These are phyloP conservation scores for Fulvia fulva DNA, from an alignment of 2,329 filamentous ascomycete species.

Conservation along the genomic window DNA sequence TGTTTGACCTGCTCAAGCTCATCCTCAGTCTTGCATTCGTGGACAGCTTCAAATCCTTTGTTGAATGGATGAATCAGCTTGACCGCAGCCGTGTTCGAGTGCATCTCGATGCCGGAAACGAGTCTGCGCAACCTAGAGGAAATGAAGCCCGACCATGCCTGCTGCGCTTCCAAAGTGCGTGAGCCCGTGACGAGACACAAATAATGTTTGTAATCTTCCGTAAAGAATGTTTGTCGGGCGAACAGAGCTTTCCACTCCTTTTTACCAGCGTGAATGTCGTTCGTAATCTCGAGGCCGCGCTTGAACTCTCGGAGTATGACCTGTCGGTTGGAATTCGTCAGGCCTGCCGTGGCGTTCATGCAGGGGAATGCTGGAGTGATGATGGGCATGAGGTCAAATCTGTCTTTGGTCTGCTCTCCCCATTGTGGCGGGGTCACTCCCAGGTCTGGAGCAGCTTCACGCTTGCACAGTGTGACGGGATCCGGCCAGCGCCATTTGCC, in stretches of 20 bases:
- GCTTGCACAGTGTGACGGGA: constrained; percentile 84
- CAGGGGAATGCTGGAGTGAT: constrained; percentile 97
- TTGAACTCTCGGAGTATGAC: constrained; percentile 81
- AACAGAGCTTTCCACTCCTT: constrained; percentile 85
- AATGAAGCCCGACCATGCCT: constrained; percentile 84
- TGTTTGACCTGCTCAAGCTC: constrained; percentile 60
- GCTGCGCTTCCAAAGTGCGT: constrained; percentile 76
- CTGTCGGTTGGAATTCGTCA: constrained; percentile 77
- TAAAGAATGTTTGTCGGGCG: constrained; percentile 88
- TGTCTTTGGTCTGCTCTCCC: constrained; percentile 75
- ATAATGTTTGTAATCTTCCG: constrained; percentile 90
- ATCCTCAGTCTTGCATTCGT: constrained; percentile 61
- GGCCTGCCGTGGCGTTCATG: constrained; percentile 96
- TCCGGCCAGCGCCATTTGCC: constrained; percentile 89
- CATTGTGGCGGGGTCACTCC: constrained; percentile 93
- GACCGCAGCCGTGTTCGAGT: constrained; percentile 59
- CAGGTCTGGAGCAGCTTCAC: constrained; percentile 72
- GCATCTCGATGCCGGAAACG: constrained; percentile 76
- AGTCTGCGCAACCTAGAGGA: constrained; percentile 89
- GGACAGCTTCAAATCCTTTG: constrained; percentile 82
- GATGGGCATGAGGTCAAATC: constrained; percentile 90
- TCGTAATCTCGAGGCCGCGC: constrained; percentile 71
- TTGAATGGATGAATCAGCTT: constrained; percentile 85
- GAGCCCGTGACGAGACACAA: constrained; percentile 81
- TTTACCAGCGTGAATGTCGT: constrained; percentile 73